Evolutionary conservation across 208 protist genomes (phyloP).

Genomic region (Wallacemonas sp.): DNA sequence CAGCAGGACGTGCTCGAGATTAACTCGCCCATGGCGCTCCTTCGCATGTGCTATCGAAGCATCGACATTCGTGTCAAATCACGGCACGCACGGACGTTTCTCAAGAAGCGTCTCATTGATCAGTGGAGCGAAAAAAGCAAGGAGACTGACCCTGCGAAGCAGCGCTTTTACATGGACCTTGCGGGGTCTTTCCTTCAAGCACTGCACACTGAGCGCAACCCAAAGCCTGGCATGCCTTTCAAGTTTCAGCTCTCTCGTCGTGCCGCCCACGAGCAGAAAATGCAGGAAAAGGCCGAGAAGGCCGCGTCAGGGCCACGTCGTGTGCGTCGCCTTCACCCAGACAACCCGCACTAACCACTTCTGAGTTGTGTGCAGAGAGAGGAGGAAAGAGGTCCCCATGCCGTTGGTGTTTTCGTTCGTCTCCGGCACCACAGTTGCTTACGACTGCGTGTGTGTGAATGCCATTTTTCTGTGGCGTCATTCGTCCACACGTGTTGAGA

Average conservation of each 20-base stretch:
- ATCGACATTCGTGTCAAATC: conserved; percentile 90
- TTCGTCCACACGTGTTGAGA: too few species aligned
- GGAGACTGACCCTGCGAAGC: conserved; percentile 80
- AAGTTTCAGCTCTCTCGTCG: conserved; percentile 77
- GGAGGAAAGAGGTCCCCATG: not conserved
- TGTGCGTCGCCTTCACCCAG: conserved; percentile 25
- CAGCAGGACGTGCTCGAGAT: conserved; percentile 84
- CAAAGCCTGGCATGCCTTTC: conserved; percentile 65
- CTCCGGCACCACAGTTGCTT: not conserved
- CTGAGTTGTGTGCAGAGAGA: too few species aligned
- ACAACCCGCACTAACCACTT: not conserved
- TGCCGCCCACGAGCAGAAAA: conserved; percentile 67
- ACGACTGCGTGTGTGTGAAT: too few species aligned
- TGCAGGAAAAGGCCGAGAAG: conserved; percentile 51
- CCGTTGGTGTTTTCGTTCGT: not conserved
- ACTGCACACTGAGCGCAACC: conserved; percentile 74
- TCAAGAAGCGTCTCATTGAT: conserved; percentile 79
- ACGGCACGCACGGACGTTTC: conserved; percentile 78
- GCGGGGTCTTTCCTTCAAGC: conserved; percentile 84
- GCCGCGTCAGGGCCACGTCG: conserved; percentile 24
- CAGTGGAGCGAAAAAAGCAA: conserved; percentile 68
- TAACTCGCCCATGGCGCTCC: conserved; percentile 64
- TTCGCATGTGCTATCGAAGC: conserved; percentile 92
- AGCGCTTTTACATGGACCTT: conserved; percentile 88
- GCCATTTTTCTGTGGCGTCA: too few species aligned